These are phyloP conservation scores for Coprinellus aureogranulatus DNA, from an alignment of 768 basidiomycete species.

Conservation along the genomic window DNA sequence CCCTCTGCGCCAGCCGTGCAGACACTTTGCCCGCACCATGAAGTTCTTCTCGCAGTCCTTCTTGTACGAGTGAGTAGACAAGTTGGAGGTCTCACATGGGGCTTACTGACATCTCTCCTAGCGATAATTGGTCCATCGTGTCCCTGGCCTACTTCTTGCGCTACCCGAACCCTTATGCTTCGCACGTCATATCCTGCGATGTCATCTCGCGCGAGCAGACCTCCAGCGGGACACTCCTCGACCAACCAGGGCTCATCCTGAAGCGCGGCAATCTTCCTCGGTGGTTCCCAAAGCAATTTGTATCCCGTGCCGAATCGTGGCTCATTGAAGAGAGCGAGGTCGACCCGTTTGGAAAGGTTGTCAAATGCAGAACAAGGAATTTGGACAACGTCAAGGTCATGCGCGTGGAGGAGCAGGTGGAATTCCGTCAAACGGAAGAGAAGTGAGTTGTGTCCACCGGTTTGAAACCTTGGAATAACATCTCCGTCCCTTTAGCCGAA, in stretches of 20 bases:
- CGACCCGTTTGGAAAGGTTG: constrained; percentile 73
- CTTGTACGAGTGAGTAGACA: constrained; percentile 48
- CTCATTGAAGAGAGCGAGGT: constrained; percentile 94
- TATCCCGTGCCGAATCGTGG: constrained; percentile 88
- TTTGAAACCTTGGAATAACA: background rate
- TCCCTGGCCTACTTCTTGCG: constrained; percentile 92
- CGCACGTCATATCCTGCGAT: constrained; percentile 93
- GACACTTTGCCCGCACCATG: constrained; percentile 30
- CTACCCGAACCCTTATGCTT: constrained; percentile 93
- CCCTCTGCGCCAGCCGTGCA: background rate
- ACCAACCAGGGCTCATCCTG: constrained; percentile 87
- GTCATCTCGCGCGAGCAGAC: constrained; percentile 83
- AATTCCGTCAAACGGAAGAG: constrained; percentile 63
- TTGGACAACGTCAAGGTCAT: constrained; percentile 93
- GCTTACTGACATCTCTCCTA: constrained; percentile 29
- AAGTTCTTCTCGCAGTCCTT: constrained; percentile 58
- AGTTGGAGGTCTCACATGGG: background rate
- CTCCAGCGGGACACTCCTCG: constrained; percentile 68
- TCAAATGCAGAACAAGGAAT: constrained; percentile 82
- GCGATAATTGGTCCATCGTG: constrained; percentile 93
- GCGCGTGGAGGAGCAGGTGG: constrained; percentile 83
- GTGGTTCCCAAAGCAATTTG: constrained; percentile 85
- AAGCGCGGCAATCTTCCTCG: constrained; percentile 89
- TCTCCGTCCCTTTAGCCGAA: constrained; percentile 49
- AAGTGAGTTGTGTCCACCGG: constrained; percentile 48